A percentile compares a stretch with the other conserved stretches of the same genome.
phyloP scores from a whole-genome alignment of 108 stramenopile species.

The Tribonema minus region DNA sequence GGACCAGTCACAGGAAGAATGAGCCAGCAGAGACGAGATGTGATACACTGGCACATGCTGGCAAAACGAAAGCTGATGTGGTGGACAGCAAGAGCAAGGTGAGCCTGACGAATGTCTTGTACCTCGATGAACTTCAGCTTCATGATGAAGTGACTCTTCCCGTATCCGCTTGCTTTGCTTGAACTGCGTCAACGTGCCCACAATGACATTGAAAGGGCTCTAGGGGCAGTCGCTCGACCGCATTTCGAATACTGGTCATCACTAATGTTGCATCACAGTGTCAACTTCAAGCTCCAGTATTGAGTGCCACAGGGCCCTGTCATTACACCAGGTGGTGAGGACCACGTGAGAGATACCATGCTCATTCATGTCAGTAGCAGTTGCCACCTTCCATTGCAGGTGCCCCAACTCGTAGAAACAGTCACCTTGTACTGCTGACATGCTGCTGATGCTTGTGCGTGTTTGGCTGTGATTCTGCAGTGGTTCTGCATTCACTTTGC shows the following conservation, averaged over 20 bases:
- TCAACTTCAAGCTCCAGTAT: too few relatives aligned
- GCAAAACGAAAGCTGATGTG: neutral
- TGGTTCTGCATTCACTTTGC: constrained; percentile 51
- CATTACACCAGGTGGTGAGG: neutral
- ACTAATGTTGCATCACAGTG: too few relatives aligned
- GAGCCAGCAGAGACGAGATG: constrained; percentile 51
- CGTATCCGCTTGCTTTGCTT: too few relatives aligned
- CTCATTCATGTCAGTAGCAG: neutral
- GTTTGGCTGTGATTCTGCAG: neutral
- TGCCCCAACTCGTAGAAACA: too few relatives aligned
- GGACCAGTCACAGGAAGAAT: neutral
- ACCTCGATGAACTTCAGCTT: neutral
- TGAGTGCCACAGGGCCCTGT: too few relatives aligned
- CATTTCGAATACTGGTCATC: too few relatives aligned
- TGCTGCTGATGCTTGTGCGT: neutral
- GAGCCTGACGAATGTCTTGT: neutral
- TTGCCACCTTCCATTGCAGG: too few relatives aligned
- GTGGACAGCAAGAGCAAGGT: constrained; percentile 33
- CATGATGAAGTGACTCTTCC: neutral
- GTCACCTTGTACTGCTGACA: neutral
- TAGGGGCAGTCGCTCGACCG: too few relatives aligned
- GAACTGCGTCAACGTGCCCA: too few relatives aligned
- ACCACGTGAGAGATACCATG: neutral
- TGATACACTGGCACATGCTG: constrained; percentile 43
- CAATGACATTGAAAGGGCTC: too few relatives aligned